Base-by-base conservation (phyloP, 768 basidiomycete species). In the Pleurotus tuber-regium region DNA sequence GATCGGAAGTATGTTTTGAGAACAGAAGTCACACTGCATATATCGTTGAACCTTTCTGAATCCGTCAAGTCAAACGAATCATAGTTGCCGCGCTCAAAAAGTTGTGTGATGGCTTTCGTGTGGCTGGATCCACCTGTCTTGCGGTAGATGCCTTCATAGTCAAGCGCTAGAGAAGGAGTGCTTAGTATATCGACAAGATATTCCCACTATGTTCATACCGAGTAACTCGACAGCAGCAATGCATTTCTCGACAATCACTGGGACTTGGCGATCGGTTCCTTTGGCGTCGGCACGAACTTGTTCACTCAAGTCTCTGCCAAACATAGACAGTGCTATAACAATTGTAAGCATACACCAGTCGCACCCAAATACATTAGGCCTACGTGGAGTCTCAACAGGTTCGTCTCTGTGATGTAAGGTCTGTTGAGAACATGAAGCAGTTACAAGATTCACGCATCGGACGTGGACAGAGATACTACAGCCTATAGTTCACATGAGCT, bases 71-170 rank as follows among this genome's bases (percentile, higher is more conserved):
- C 93, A 64, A 99, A 98, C 0, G 91, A 74, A 12, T 75, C 64
- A 66, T 97, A 96, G 65, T 96, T 87, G 49, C 92, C 94, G 42
- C 89, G 82, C 62, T 98, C 97, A 61, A 99, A 99, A 21, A 96
- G 75, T 56, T 95, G 90, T 0, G 92, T 94, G 69, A 99, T 98
- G 47, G 78, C 78, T 72, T 96, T 96, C 29, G 92, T 89, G 61
- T 95, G 95, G 2, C 89, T 80, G 24, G 89, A 85, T 2, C 97
- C 97, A 25, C 97, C 97, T 0, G 87, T 92, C 73, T 99, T 99
- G 56, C 97, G 92, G 68, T 99, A 99, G 57, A 99, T 92, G 9
- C 97, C 97, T 67, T 99, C 97, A 62, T 94, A 94, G 53, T 97
- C 92, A 71, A 98, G 78, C 4, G 90, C 95, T 91, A 44, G 46